Evolutionary conservation across 2,329 filamentous ascomycete genomes (phyloP).

Genomic region (Alternaria atra): DNA sequence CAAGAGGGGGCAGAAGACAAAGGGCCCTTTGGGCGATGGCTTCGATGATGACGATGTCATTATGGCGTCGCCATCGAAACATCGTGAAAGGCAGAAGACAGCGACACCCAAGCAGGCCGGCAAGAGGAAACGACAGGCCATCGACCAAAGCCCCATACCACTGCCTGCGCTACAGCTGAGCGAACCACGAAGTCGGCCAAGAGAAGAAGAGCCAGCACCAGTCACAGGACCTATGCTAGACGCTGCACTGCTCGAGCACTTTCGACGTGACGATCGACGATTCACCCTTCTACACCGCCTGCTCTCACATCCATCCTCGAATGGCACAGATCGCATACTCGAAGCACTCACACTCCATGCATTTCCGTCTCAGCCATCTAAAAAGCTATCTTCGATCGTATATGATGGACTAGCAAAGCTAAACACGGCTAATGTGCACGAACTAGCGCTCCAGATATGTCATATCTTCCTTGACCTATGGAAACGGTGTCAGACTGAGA

Average conservation of each 20-base stretch:
- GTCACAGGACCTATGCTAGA: slow-evolving; percentile 24
- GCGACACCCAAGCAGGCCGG: slow-evolving; percentile 68
- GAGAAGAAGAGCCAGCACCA: slow-evolving; percentile 36
- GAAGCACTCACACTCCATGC: slow-evolving; percentile 71
- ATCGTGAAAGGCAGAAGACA: slow-evolving; percentile 58
- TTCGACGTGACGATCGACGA: slow-evolving; percentile 51
- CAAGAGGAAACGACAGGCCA: slow-evolving; percentile 72
- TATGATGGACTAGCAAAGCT: slow-evolving; percentile 71
- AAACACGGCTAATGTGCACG: slow-evolving; percentile 59
- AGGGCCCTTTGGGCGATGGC: slow-evolving; percentile 71
- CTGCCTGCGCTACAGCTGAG: slow-evolving; percentile 61
- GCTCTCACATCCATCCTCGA: slow-evolving; percentile 67
- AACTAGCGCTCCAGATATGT: slow-evolving; percentile 70
- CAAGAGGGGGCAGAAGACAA: slow-evolving; percentile 65
- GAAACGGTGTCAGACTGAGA: slow-evolving; percentile 72
- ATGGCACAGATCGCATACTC: slow-evolving; percentile 68
- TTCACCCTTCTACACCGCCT: slow-evolving; percentile 66
- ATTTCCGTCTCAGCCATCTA: slow-evolving; percentile 66
- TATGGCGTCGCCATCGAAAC: slow-evolving; percentile 64
- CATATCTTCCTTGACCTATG: slow-evolving; percentile 72
- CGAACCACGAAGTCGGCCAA: slow-evolving; percentile 51
- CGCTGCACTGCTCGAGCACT: slow-evolving; percentile 46
- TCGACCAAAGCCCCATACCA: slow-evolving; percentile 71
- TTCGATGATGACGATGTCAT: slow-evolving; percentile 75
- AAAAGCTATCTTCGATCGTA: slow-evolving; percentile 71